phyloP scores from a whole-genome alignment of 2,329 filamentous ascomycete genomes.

The Fusarium sp. region DNA sequence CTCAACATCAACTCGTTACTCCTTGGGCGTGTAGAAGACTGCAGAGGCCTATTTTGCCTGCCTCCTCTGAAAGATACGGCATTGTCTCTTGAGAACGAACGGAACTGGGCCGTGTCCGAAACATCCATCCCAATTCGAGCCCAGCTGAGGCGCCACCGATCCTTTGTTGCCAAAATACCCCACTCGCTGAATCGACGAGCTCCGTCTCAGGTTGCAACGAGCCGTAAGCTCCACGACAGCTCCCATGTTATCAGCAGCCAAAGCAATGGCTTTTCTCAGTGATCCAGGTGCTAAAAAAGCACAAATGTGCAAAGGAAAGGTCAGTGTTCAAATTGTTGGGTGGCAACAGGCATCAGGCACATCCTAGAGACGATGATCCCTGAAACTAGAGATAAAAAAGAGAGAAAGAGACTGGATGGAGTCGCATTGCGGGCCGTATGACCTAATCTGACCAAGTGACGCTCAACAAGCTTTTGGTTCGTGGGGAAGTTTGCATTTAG shows the following conservation, averaged over 20 bases:
- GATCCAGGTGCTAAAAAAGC: not conserved
- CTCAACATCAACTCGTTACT: not conserved
- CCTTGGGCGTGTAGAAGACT: not conserved
- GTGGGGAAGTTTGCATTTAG: conserved; percentile 35
- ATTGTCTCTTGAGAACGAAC: not conserved
- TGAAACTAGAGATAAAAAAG: conserved; percentile 27
- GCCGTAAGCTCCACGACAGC: not conserved
- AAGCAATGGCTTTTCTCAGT: not conserved
- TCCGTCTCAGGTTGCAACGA: not conserved
- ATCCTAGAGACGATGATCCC: conserved; percentile 5
- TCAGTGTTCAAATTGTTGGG: not conserved
- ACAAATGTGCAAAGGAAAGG: not conserved
- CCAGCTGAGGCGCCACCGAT: conserved; percentile 1
- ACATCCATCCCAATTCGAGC: not conserved
- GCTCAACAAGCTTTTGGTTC: conserved; percentile 38
- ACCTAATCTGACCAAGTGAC: conserved; percentile 30
- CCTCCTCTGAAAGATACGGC: not conserved
- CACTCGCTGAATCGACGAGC: not conserved
- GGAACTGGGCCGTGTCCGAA: not conserved
- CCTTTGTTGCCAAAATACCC: not conserved
- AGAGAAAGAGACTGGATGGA: conserved; percentile 15
- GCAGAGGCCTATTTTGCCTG: not conserved
- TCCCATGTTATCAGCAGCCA: not conserved
- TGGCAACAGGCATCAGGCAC: not conserved
- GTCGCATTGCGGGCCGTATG: conserved; percentile 26